A percentile compares a stretch with the other conserved stretches of the same genome.
These are phyloP conservation scores for Pseudovirgaria hyperparasitica DNA, from an alignment of 2,329 filamentous ascomycete species.

Conservation along the genomic window DNA sequence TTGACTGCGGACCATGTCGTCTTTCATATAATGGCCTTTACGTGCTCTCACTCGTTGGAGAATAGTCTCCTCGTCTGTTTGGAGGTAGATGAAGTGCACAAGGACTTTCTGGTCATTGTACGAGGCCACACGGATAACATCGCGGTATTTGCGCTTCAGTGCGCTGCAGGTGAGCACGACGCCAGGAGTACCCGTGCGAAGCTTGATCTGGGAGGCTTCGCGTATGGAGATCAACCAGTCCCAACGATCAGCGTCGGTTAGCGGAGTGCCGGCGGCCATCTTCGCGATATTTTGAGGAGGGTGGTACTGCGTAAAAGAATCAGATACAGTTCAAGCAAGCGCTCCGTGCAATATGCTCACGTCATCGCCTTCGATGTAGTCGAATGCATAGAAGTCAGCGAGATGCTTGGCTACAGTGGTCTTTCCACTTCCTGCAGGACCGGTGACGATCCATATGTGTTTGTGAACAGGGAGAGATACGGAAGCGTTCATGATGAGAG, in stretches of 20 bases:
- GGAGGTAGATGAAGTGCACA: constrained; percentile 86
- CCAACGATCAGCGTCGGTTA: constrained; percentile 92
- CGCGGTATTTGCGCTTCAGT: constrained; percentile 92
- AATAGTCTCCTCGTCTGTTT: constrained; percentile 62
- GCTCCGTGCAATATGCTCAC: constrained; percentile 18
- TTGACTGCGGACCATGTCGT: constrained; percentile 88
- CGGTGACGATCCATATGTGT: constrained; percentile 40
- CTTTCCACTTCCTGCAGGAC: constrained; percentile 42
- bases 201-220: constrained; percentile 28
- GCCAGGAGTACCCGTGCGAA: constrained; percentile 30
- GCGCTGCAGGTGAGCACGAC: constrained; percentile 97
- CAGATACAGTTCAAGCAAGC: constrained; percentile 2
- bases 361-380: constrained; percentile 40
- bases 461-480: constrained; percentile 26
- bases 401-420: constrained; percentile 37
- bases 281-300: constrained; percentile 52
- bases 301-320: constrained; percentile 28
- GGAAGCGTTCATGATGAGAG: too few species aligned
- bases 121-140: constrained; percentile 43
- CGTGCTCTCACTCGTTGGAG: constrained; percentile 62
- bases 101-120: constrained; percentile 31
- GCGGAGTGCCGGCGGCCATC: constrained; percentile 71
- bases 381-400: constrained; percentile 27
- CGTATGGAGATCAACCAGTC: constrained; percentile 64
- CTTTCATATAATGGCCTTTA: constrained; percentile 88